These are phyloP conservation scores for Phytopythium delawarense DNA, from an alignment of 352 stramenopile genomes.

Conservation along the genomic window DNA sequence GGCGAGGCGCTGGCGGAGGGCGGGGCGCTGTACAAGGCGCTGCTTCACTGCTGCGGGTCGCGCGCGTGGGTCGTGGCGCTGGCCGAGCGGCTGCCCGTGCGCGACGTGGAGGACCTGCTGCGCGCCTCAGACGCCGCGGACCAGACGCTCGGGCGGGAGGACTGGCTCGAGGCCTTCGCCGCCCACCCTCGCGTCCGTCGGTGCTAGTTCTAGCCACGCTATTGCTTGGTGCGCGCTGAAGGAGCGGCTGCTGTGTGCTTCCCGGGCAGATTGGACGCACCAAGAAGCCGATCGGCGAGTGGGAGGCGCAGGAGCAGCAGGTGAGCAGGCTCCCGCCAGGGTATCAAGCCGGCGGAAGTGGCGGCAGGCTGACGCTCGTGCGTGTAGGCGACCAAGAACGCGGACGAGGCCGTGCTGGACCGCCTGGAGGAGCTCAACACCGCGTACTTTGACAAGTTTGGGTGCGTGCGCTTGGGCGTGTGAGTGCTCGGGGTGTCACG, in stretches of 20 bases:
- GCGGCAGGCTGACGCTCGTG: not conserved
- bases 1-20: conserved; percentile 10
- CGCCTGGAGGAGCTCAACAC: conserved; percentile 63
- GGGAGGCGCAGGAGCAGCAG: conserved; percentile 75
- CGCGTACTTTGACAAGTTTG: conserved; percentile 64
- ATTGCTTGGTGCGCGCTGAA: not conserved
- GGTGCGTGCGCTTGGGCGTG: conserved; percentile 17
- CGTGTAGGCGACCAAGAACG: conserved; percentile 46
- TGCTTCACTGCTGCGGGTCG: conserved; percentile 67
- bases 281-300: conserved; percentile 62
- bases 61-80: conserved; percentile 42
- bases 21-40: conserved; percentile 28
- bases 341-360: not conserved
- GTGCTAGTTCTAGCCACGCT: not conserved
- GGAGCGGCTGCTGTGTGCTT: not conserved
- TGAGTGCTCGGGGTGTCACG: not conserved
- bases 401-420: conserved; percentile 43
- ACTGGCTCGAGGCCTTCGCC: conserved; percentile 72
- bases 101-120: conserved; percentile 36
- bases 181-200: conserved; percentile 49
- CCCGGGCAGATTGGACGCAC: conserved; percentile 44
- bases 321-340: conserved; percentile 8
- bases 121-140: conserved; percentile 38
- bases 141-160: conserved; percentile 27
- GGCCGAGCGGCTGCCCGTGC: conserved; percentile 31